Percentiles rank a stretch among this genome's conserved stretches.
Conservation (phyloP, 75 land plant genomes). For the Pseudotsuga menziesii region DNA sequence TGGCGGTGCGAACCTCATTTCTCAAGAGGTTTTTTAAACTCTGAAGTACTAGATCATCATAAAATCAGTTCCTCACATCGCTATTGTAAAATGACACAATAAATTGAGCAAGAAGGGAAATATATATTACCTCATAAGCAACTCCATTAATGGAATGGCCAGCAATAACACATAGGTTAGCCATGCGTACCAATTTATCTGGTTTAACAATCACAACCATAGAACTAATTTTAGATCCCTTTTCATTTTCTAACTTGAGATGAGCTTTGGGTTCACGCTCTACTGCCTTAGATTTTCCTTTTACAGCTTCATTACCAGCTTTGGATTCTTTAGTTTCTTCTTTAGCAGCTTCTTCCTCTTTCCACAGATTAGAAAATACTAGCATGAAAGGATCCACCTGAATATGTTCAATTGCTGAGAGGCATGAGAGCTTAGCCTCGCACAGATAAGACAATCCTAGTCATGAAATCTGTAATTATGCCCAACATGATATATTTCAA, state of each 20-base stretch:
- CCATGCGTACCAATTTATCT: too few relatives aligned
- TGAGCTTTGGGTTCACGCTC: constrained; percentile 14
- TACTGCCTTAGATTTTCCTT: constrained; percentile 23
- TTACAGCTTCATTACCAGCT: constrained; percentile 8
- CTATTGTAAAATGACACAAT: background rate
- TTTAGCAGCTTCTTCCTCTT: constrained; percentile 14
- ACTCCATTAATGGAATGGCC: constrained; percentile 98
- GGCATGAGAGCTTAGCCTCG: too few relatives aligned
- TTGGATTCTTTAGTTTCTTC: constrained; percentile 1
- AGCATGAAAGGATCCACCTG: too few relatives aligned
- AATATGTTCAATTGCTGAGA: too few relatives aligned
- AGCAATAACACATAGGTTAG: constrained; percentile 80
- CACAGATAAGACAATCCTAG: too few relatives aligned
- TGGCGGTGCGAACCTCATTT: background rate
- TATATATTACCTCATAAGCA: constrained; percentile 92
- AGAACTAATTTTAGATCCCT: too few relatives aligned
- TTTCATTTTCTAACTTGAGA: background rate
- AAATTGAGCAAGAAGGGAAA: constrained; percentile 6
- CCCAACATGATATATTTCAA: too few relatives aligned
- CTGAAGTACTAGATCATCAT: too few relatives aligned
- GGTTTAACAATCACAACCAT: too few relatives aligned
- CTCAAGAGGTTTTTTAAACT: background rate
- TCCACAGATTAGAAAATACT: constrained; percentile 37
- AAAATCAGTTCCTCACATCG: background rate
- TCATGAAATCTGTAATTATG: too few relatives aligned